These are phyloP conservation scores for Porogramme epimiltina DNA, from an alignment of 1,284 basidiomycete species.

Conservation along the genomic window DNA sequence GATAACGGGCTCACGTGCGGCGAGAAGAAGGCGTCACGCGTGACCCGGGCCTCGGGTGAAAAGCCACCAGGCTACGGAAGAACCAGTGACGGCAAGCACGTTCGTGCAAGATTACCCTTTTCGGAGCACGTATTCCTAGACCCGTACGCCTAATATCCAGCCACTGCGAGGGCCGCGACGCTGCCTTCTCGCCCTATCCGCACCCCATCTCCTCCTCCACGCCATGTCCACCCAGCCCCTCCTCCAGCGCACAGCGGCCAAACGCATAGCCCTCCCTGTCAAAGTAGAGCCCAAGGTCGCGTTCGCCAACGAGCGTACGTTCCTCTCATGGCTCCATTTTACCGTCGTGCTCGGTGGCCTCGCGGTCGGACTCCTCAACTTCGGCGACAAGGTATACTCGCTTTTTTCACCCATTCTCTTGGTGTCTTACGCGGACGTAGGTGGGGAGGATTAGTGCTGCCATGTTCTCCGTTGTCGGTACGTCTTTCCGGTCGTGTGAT, in stretches of 20 bases:
- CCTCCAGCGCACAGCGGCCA: constrained; percentile 92
- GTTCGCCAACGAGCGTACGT: constrained; percentile 95
- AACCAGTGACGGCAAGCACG: constrained; percentile 33
- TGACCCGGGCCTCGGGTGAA: neutral
- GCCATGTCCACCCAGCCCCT: constrained; percentile 97
- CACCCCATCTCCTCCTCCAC: constrained; percentile 17
- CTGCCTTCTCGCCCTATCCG: constrained; percentile 12
- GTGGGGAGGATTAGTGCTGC: constrained; percentile 91
- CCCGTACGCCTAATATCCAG: constrained; percentile 17
- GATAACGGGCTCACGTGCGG: constrained; percentile 14
- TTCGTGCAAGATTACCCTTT: constrained; percentile 31
- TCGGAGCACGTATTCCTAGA: constrained; percentile 16
- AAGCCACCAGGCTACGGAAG: neutral
- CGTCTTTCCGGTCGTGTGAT: constrained; percentile 35
- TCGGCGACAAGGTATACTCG: constrained; percentile 82
- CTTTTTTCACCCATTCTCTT: neutral
- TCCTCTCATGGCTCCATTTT: constrained; percentile 96
- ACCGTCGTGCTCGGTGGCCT: constrained; percentile 93
- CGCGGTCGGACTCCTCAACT: constrained; percentile 95
- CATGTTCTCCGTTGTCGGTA: constrained; percentile 91
- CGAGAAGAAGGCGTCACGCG: neutral
- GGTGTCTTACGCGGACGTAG: constrained; percentile 36
- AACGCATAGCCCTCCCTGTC: constrained; percentile 94
- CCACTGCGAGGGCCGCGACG: neutral
- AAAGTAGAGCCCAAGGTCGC: constrained; percentile 94